phyloP scores from a whole-genome alignment of 129 eudicot genomes.

The Centrapalus pauciflorus region DNA sequence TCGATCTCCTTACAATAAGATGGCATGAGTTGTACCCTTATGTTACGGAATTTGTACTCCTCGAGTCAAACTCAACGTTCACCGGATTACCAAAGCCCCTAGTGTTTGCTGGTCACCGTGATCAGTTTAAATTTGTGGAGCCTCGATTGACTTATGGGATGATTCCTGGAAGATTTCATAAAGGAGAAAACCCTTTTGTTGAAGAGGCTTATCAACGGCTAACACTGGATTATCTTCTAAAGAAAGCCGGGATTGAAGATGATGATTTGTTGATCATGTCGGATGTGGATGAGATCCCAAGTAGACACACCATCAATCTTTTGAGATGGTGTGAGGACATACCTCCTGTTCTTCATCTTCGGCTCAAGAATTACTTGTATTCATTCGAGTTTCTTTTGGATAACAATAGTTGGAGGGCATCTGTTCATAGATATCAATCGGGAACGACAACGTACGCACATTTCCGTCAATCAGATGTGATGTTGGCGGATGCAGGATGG shows the following conservation, averaged over 20 bases:
- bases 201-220: conserved; percentile 90
- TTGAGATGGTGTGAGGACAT: conserved; percentile 88
- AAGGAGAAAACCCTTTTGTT: conserved; percentile 80
- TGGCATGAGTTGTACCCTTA: conserved; percentile 85
- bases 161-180: conserved; percentile 57
- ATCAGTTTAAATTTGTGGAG: conserved; percentile 64
- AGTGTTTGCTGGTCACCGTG: conserved; percentile 50
- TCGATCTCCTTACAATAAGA: conserved; percentile 65
- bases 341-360: conserved; percentile 70
- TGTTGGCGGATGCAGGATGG: conserved; percentile 92
- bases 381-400: conserved; percentile 85
- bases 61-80: conserved; percentile 88
- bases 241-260: conserved; percentile 77
- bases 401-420: conserved; percentile 82
- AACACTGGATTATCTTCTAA: conserved; percentile 64
- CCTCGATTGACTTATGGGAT: conserved; percentile 70
- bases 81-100: conserved; percentile 70
- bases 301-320: conserved; percentile 77
- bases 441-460: conserved; percentile 84
- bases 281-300: conserved; percentile 88
- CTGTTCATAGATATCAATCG: conserved; percentile 57
- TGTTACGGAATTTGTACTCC: conserved; percentile 72
- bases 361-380: conserved; percentile 65
- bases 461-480: conserved; percentile 72
- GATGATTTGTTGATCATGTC: conserved; percentile 90